Evolutionary conservation across 139 green algal genomes (phyloP).

Genomic region (Chlorella vulgaris): DNA sequence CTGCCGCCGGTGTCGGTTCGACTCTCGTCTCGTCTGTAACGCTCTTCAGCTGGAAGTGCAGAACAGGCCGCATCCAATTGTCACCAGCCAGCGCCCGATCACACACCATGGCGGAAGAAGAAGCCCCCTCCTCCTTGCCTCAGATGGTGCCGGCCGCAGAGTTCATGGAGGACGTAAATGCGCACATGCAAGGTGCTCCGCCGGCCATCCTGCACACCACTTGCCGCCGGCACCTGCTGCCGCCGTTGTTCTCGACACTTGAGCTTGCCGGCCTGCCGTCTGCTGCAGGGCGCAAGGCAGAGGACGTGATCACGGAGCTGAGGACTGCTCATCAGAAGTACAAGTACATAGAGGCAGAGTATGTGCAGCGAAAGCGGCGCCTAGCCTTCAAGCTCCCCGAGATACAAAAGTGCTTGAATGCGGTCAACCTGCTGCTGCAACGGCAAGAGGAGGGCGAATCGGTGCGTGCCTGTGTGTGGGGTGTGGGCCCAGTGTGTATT

Average conservation of each 20-base stretch:
- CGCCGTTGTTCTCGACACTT: no score
- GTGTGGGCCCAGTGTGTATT: neutral
- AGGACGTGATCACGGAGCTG: constrained; percentile 55
- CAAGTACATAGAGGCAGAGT: constrained; percentile 53
- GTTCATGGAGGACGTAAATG: constrained; percentile 64
- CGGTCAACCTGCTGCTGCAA: constrained; percentile 52
- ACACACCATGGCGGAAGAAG: constrained; percentile 17
- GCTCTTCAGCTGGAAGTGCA: no score
- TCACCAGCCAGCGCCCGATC: no score
- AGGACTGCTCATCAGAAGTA: constrained; percentile 51
- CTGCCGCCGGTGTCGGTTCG: no score
- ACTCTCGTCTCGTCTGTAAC: no score
- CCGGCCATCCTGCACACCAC: no score
- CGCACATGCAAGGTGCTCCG: constrained; percentile 47
- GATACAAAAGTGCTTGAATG: constrained; percentile 57
- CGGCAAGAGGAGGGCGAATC: constrained; percentile 33
- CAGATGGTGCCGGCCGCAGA: constrained; percentile 43
- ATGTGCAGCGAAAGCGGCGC: constrained; percentile 47
- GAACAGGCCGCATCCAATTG: no score
- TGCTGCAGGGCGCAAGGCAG: constrained; percentile 36
- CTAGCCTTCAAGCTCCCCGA: constrained; percentile 61
- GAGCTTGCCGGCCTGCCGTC: no score
- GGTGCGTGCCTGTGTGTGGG: neutral
- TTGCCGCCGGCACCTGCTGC: neutral
- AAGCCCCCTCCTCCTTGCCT: constrained; percentile 19